Conservation (phyloP, 768 basidiomycete species). For the Filobasidium floriforme region DNA sequence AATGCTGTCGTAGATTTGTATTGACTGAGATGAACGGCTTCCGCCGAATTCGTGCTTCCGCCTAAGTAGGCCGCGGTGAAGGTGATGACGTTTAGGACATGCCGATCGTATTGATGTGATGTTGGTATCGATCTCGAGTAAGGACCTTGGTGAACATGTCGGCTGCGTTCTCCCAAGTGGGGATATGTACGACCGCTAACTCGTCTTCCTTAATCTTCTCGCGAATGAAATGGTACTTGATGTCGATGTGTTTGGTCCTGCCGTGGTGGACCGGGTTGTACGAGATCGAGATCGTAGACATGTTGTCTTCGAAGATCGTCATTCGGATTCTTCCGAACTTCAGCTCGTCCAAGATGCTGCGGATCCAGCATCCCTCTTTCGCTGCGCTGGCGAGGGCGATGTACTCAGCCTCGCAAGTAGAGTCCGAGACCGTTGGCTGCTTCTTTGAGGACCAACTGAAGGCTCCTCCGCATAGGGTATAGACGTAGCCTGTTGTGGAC, state of each 20-base stretch:
- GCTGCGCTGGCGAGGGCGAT: constrained; percentile 44
- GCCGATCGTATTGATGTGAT: background rate
- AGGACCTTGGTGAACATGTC: constrained; percentile 7
- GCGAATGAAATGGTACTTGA: constrained; percentile 47
- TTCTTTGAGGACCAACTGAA: constrained; percentile 48
- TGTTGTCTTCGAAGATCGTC: constrained; percentile 2
- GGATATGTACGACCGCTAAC: background rate
- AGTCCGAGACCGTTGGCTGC: constrained; percentile 47
- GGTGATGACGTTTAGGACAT: background rate
- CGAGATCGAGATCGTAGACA: constrained; percentile 26
- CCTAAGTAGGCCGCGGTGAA: background rate
- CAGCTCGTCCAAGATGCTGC: constrained; percentile 23
- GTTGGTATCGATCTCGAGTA: background rate
- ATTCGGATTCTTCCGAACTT: constrained; percentile 21
- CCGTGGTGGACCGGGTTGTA: constrained; percentile 44
- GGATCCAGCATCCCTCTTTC: constrained; percentile 47
- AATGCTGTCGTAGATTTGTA: no score
- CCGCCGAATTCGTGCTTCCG: background rate
- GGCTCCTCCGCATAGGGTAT: constrained; percentile 43
- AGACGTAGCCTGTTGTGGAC: constrained; percentile 45
- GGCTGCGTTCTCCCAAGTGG: background rate
- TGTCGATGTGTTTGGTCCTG: constrained; percentile 49
- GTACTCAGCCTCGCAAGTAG: constrained; percentile 51
- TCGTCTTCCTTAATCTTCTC: constrained; percentile 28
- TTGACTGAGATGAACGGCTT: background rate